Conservation (phyloP, 352 stramenopile genomes). For the Globisporangium barbulae region DNA sequence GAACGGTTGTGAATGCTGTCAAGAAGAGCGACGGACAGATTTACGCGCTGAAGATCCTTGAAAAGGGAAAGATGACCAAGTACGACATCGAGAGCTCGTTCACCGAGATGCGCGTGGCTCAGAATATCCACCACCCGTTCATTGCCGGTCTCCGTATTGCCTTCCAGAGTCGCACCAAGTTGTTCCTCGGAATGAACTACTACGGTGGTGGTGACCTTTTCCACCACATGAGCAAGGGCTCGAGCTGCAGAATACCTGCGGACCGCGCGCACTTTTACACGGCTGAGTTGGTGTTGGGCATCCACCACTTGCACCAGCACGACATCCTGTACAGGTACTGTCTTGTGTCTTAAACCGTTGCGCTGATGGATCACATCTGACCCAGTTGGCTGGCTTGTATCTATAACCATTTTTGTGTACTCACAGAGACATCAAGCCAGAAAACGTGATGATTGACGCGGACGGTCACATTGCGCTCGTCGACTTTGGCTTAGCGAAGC, state of each 20-base stretch:
- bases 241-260: slow-evolving; percentile 80
- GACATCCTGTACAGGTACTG: slow-evolving; percentile 92
- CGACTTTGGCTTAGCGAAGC: slow-evolving; percentile 94
- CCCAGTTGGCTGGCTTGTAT: background rate
- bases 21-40: slow-evolving; percentile 90
- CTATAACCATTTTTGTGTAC: background rate
- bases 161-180: slow-evolving; percentile 84
- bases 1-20: slow-evolving; percentile 86
- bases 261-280: slow-evolving; percentile 91
- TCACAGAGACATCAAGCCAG: slow-evolving; percentile 92
- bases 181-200: slow-evolving; percentile 89
- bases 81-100: slow-evolving; percentile 89
- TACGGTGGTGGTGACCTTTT: slow-evolving; percentile 85
- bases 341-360: background rate
- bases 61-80: slow-evolving; percentile 89
- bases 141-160: slow-evolving; percentile 83
- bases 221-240: slow-evolving; percentile 88
- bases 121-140: slow-evolving; percentile 89
- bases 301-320: slow-evolving; percentile 92
- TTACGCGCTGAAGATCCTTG: slow-evolving; percentile 90
- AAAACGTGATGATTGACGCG: slow-evolving; percentile 95
- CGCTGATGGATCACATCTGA: background rate
- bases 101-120: slow-evolving; percentile 86
- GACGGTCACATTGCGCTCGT: slow-evolving; percentile 95
- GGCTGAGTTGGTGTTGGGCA: slow-evolving; percentile 90